Evolutionary conservation across 169 alveolate species (phyloP).

Genomic region (Eimeria necatrix): DNA sequence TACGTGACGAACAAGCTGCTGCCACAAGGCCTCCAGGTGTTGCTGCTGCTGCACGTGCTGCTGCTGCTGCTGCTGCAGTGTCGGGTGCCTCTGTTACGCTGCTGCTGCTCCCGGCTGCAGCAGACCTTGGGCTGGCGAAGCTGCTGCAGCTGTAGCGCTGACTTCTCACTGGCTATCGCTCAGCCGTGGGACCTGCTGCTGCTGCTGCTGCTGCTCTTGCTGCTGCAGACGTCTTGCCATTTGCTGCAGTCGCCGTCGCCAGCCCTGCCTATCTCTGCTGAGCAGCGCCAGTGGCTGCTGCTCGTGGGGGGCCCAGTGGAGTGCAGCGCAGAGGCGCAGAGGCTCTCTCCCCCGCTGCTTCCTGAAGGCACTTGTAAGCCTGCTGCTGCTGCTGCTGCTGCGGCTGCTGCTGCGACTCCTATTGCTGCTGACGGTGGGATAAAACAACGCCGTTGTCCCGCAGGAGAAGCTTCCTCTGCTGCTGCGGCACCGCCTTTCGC

Average conservation of each 20-base stretch:
- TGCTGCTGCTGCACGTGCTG: conserved; percentile 1
- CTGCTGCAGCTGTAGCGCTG: not conserved
- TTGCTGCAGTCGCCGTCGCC: conserved; percentile 37
- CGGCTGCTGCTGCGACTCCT: conserved; percentile 21
- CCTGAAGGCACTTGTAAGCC: conserved; percentile 55
- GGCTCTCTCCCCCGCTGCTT: conserved; percentile 31
- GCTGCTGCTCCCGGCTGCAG: not conserved
- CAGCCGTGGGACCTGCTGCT: not conserved
- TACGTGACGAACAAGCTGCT: conserved; percentile 17
- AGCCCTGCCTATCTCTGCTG: conserved; percentile 32
- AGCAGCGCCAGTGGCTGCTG: conserved; percentile 52
- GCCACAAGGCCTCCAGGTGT: conserved; percentile 6
- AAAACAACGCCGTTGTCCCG: not conserved
- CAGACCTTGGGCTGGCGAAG: not conserved
- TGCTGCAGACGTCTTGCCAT: conserved; percentile 65
- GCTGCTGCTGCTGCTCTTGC: conserved; percentile 61
- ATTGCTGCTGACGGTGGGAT: not conserved
- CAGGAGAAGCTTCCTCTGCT: not conserved
- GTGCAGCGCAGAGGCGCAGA: not conserved
- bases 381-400: conserved; percentile 52
- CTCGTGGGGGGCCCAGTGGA: conserved; percentile 36
- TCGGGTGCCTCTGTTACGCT: not conserved
- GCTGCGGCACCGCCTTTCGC: conserved; percentile 1
- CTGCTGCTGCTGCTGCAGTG: conserved; percentile 39
- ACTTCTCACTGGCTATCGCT: no score